Percentiles rank a stretch among this genome's conserved stretches.
Evolutionary conservation across 306 rosid species (phyloP).

Genomic region (Rosa lucieae): DNA sequence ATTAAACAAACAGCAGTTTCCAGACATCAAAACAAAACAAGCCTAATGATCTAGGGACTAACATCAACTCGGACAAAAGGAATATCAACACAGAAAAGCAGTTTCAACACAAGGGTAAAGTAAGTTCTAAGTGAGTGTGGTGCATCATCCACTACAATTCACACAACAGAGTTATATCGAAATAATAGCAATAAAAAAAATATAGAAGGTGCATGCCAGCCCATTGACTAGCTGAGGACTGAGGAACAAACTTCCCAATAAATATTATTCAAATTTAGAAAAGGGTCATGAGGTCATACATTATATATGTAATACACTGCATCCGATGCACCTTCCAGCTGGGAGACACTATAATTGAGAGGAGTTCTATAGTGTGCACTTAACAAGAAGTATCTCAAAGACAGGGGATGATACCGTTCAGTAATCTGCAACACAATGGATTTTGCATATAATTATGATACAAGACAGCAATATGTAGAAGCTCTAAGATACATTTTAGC

Average conservation of each 20-base stretch:
- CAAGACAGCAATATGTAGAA: conserved; percentile 25
- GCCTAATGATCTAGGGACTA: background rate
- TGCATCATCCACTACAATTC: background rate
- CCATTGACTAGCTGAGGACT: background rate
- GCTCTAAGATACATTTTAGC: background rate
- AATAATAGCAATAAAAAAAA: background rate
- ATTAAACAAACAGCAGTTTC: background rate
- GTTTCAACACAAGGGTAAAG: background rate
- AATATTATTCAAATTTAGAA: background rate
- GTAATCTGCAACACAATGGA: conserved; percentile 56
- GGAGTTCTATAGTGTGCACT: conserved; percentile 90
- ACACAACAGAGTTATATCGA: background rate
- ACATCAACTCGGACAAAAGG: background rate
- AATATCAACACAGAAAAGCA: background rate
- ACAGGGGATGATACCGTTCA: conserved; percentile 74
- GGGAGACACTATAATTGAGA: conserved; percentile 67
- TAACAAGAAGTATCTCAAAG: conserved; percentile 82
- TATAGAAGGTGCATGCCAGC: background rate
- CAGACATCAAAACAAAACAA: background rate
- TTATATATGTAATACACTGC: conserved; percentile 81
- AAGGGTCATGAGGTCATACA: conserved; percentile 36
- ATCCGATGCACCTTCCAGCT: conserved; percentile 84
- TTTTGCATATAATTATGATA: conserved; percentile 19
- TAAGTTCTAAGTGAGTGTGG: background rate
- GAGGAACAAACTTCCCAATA: conserved; percentile 1